A percentile compares a stretch with the other conserved stretches of the same genome.
Evolutionary conservation across 371 early-diverging fungal species (phyloP).

Genomic region (Mucor lusitanicus): DNA sequence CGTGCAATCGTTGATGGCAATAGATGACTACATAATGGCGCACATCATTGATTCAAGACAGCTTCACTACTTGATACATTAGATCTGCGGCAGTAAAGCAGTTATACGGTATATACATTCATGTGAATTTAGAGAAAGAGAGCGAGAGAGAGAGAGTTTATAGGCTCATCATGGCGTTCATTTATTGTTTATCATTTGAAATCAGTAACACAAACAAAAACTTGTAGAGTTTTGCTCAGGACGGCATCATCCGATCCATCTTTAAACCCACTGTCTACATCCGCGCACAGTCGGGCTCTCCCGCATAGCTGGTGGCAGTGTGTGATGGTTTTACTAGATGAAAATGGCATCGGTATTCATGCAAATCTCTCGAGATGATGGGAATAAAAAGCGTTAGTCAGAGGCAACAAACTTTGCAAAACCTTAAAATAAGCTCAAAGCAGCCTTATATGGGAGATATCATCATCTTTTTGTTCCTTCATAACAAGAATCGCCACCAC

Average conservation of each 20-base stretch:
- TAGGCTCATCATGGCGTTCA: background rate
- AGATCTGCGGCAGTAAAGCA: too few relatives aligned
- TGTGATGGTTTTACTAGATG: too few relatives aligned
- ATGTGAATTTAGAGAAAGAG: too few relatives aligned
- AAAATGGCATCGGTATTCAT: background rate
- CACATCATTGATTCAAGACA: too few relatives aligned
- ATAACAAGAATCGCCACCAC: background rate
- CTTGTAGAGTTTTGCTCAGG: background rate
- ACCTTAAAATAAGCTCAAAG: background rate
- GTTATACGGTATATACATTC: too few relatives aligned
- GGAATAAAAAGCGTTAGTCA: background rate
- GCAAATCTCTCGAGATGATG: background rate
- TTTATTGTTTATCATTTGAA: background rate
- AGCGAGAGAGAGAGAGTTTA: background rate
- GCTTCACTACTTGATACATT: too few relatives aligned
- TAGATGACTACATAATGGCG: too few relatives aligned
- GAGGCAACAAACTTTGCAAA: background rate
- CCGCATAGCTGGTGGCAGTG: too few relatives aligned
- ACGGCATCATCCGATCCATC: too few relatives aligned
- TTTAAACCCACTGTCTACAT: too few relatives aligned
- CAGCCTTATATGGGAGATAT: background rate
- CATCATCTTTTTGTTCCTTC: background rate
- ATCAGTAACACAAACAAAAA: background rate
- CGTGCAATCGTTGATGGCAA: too few relatives aligned
- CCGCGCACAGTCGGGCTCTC: too few relatives aligned